Conservation (phyloP, 352 stramenopile species). For the Globisporangium splendens region DNA sequence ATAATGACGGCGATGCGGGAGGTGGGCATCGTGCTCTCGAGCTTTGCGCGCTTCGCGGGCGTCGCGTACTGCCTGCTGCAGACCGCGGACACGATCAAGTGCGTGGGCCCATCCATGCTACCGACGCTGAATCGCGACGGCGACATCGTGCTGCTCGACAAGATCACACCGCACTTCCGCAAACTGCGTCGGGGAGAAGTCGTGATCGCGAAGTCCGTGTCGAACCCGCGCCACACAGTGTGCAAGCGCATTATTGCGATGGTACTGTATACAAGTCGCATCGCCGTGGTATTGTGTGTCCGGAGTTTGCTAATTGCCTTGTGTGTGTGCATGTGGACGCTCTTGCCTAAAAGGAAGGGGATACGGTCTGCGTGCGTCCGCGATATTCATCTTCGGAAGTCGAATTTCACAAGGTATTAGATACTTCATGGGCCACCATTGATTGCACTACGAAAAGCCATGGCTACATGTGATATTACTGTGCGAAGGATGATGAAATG, state of each 20-base stretch:
- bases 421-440: no score
- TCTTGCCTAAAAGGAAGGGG: constrained; percentile 42
- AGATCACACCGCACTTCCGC: constrained; percentile 70
- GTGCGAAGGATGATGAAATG: not conserved
- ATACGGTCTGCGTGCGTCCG: constrained; percentile 71
- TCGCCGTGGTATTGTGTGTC: not conserved
- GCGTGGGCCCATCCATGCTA: constrained; percentile 88
- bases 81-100: constrained; percentile 79
- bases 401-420: constrained; percentile 63
- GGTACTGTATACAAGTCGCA: constrained; percentile 16
- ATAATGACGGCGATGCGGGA: constrained; percentile 30
- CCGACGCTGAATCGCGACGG: constrained; percentile 87
- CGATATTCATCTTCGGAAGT: constrained; percentile 70
- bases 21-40: constrained; percentile 44
- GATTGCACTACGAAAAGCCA: no score
- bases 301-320: not conserved
- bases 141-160: constrained; percentile 89
- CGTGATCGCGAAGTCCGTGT: constrained; percentile 86
- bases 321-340: not conserved
- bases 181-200: constrained; percentile 75
- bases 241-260: constrained; percentile 88
- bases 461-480: no score
- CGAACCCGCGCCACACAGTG: constrained; percentile 80
- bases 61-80: constrained; percentile 71
- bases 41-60: constrained; percentile 75